A percentile compares a stretch with the other conserved stretches of the same genome.
Evolutionary conservation across 2,329 filamentous ascomycete species (phyloP).

Genomic region (Scedosporium apiospermum): DNA sequence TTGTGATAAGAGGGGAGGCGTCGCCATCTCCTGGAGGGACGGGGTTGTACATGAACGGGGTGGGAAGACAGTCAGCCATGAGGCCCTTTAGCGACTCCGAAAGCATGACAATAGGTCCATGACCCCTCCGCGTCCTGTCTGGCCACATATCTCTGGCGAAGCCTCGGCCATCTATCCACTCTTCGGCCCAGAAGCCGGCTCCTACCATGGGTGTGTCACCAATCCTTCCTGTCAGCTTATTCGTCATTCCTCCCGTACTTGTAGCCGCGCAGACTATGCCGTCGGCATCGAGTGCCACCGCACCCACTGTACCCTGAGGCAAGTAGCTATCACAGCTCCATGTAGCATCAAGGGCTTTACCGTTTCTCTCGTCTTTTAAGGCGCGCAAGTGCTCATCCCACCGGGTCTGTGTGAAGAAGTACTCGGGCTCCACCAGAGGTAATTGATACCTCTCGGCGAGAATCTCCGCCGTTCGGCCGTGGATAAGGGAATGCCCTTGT

Average conservation of each 20-base stretch:
- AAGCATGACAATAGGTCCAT: slow-evolving; percentile 21
- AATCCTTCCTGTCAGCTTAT: slow-evolving; percentile 76
- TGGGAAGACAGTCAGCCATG: slow-evolving; percentile 52
- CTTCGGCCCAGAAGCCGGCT: slow-evolving; percentile 83
- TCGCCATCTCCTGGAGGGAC: background rate
- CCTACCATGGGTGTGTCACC: slow-evolving; percentile 80
- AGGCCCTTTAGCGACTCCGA: slow-evolving; percentile 34
- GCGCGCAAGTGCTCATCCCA: slow-evolving; percentile 71
- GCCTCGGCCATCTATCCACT: slow-evolving; percentile 53
- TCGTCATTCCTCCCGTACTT: slow-evolving; percentile 71
- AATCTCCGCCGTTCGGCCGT: slow-evolving; percentile 57
- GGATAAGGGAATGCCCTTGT: slow-evolving; percentile 61
- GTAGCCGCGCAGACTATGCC: slow-evolving; percentile 63
- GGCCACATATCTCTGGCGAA: slow-evolving; percentile 11
- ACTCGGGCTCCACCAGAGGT: slow-evolving; percentile 57
- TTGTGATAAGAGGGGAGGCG: slow-evolving; percentile 17
- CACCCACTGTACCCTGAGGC: slow-evolving; percentile 77
- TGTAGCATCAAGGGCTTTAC: slow-evolving; percentile 28
- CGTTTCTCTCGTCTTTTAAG: slow-evolving; percentile 35
- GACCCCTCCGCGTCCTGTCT: background rate
- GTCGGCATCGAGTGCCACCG: slow-evolving; percentile 68
- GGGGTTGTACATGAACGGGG: slow-evolving; percentile 30
- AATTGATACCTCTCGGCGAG: slow-evolving; percentile 61
- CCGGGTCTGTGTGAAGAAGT: slow-evolving; percentile 69
- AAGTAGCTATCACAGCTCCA: slow-evolving; percentile 59